phyloP scores from a whole-genome alignment of 345 rosid genomes.

The Physaria fendleri region DNA sequence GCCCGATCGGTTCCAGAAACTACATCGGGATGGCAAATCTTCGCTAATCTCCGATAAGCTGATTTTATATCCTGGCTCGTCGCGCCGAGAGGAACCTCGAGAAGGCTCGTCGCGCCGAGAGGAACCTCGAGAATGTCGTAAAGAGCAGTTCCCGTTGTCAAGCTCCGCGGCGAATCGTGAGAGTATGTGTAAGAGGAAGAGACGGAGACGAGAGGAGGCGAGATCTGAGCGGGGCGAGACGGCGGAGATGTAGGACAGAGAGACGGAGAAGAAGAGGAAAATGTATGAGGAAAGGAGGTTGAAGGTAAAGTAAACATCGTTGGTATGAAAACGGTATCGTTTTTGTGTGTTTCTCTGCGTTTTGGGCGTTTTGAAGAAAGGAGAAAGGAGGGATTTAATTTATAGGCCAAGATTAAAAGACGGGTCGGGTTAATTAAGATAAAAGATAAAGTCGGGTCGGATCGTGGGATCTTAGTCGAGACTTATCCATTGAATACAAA shows the following conservation, averaged over 20 bases:
- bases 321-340: conserved; percentile 16
- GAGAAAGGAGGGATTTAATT: conserved; percentile 4
- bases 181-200: conserved; percentile 15
- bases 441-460: conserved; percentile 17
- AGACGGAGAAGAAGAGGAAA: conserved; percentile 18
- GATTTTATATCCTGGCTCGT: conserved; percentile 62
- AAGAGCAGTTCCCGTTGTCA: conserved; percentile 33
- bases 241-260: conserved; percentile 14
- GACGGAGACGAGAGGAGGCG: conserved; percentile 21
- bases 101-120: conserved; percentile 46
- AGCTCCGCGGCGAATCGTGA: conserved; percentile 14
- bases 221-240: conserved; percentile 11
- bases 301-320: conserved; percentile 35
- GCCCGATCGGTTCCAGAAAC: conserved; percentile 33
- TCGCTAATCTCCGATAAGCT: conserved; percentile 64
- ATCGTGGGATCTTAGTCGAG: conserved; percentile 23
- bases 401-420: conserved; percentile 14
- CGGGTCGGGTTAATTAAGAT: conserved; percentile 25
- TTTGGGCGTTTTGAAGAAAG: conserved; percentile 1
- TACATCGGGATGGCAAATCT: conserved; percentile 72
- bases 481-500: too few species aligned
- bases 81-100: conserved; percentile 52
- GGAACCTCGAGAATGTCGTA: conserved; percentile 68
- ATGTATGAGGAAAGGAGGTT: conserved; percentile 13
- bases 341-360: background rate